Base-by-base conservation (phyloP, 441 rosid genomes). In the Populus hybrid region DNA sequence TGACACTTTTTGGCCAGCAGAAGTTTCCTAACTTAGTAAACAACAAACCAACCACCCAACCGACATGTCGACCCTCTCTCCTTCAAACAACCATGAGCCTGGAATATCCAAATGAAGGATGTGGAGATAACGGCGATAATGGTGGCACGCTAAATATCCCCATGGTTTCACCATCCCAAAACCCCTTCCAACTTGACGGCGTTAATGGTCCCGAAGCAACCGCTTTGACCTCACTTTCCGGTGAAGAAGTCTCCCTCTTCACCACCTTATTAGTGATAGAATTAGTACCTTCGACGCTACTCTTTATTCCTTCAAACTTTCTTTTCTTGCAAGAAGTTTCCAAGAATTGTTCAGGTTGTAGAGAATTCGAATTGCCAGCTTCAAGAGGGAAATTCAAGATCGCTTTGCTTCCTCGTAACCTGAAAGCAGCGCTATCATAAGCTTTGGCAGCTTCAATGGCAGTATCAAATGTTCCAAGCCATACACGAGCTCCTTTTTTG, bases 401-500 rank as follows among this genome's bases (percentile, higher is more conserved):
- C 7, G 94, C 97, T 7, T 89, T 89, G 0, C 85, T 72, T 5
- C 98, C 97, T 40, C 93, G 88, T 7, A 94, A 90, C 81, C 88
- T 94, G 72, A 91, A 86, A 64, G 97, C 95, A 6, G 97, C 97
- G 0, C 87, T 79, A 65, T 94, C 98, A 28, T 94, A 94, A 73
- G 98, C 95, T 66, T 82, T 73, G 2, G 98, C 97, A 45, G 98
- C 97, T 45, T 89, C 94, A 6, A 83, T 83, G 12, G 98, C 85
- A 8, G 93, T 93, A 71, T 91, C 95, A 2, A 94, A 94, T 18
- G 98, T 93, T 33, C 98, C 98, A 0, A 94, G 92, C 98, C 98
- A 94, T 61, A 93, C 89, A 28, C 98, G 95, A 53, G 98, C 93
- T 7, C 98, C 97, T 18, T 93, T 89, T 78, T 87, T 91, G 74